A percentile compares a stretch with the other conserved stretches of the same genome.
These are phyloP conservation scores for Skeletonema menzelii DNA, from an alignment of 108 stramenopile species.

Conservation along the genomic window DNA sequence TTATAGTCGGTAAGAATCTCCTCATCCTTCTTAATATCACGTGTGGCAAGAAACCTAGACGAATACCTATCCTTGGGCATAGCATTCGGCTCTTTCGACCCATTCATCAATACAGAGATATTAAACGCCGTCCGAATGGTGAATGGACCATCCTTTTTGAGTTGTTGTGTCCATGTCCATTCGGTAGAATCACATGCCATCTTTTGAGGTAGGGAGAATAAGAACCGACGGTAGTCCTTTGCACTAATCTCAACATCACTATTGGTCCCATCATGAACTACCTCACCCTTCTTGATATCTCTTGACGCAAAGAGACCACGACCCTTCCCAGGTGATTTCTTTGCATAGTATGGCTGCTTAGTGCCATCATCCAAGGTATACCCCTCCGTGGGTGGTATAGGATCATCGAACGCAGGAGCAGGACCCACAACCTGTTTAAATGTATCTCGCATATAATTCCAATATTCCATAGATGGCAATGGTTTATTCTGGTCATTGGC, in stretches of 20 bases:
- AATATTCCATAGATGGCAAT: background rate
- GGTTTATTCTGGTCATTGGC: background rate
- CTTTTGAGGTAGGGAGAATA: conserved; percentile 16
- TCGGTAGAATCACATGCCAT: conserved; percentile 34
- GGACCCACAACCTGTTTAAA: background rate
- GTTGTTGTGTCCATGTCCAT: conserved; percentile 31
- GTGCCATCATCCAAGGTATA: background rate
- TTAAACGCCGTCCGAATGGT: conserved; percentile 17
- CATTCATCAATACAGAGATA: conserved; percentile 4
- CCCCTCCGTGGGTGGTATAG: background rate
- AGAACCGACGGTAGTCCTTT: conserved; percentile 7
- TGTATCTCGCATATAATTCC: background rate
- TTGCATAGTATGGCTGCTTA: conserved; percentile 10
- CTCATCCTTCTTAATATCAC: background rate
- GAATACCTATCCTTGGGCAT: background rate
- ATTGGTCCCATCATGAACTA: conserved; percentile 17
- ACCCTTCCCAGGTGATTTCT: background rate
- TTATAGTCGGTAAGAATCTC: background rate
- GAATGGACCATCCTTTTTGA: background rate
- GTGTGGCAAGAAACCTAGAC: background rate
- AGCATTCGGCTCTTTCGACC: background rate
- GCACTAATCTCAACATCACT: background rate
- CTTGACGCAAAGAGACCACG: conserved; percentile 30
- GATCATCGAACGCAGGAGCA: background rate
- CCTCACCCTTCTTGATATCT: conserved; percentile 17